Evolutionary conservation across 2,329 filamentous ascomycete species (phyloP).

Genomic region (Ascochyta koolunga): DNA sequence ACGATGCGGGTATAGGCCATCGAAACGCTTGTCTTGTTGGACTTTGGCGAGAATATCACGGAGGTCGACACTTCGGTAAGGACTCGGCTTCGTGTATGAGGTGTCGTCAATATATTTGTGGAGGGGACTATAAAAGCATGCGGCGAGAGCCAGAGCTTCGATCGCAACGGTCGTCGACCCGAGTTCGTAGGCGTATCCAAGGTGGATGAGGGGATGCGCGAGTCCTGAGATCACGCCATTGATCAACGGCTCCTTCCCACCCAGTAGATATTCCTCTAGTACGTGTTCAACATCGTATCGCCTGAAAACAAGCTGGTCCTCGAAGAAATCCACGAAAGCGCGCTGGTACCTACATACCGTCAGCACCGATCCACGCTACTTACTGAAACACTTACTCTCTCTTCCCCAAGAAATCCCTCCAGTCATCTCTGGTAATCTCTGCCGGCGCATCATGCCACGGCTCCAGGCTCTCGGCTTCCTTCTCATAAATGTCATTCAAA

Average conservation of each 20-base stretch:
- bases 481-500: conserved; percentile 81
- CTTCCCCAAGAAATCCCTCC: conserved; percentile 83
- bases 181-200: conserved; percentile 92
- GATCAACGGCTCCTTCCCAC: conserved; percentile 76
- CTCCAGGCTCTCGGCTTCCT: conserved; percentile 72
- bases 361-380: conserved; percentile 8
- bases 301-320: conserved; percentile 80
- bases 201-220: conserved; percentile 89
- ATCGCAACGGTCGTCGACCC: conserved; percentile 84
- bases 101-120: conserved; percentile 73
- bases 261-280: conserved; percentile 76
- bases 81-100: conserved; percentile 69
- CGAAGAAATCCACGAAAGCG: conserved; percentile 93
- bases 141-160: conserved; percentile 78
- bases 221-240: conserved; percentile 81
- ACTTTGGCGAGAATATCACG: conserved; percentile 75
- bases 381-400: conserved; percentile 56
- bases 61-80: conserved; percentile 58
- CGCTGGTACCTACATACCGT: conserved; percentile 71
- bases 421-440: conserved; percentile 83
- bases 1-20: conserved; percentile 66
- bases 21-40: conserved; percentile 70
- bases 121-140: conserved; percentile 62
- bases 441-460: conserved; percentile 83
- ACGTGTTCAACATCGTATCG: conserved; percentile 86